These are phyloP conservation scores for Malus asiatica DNA, from an alignment of 306 rosid species.

Conservation along the genomic window DNA sequence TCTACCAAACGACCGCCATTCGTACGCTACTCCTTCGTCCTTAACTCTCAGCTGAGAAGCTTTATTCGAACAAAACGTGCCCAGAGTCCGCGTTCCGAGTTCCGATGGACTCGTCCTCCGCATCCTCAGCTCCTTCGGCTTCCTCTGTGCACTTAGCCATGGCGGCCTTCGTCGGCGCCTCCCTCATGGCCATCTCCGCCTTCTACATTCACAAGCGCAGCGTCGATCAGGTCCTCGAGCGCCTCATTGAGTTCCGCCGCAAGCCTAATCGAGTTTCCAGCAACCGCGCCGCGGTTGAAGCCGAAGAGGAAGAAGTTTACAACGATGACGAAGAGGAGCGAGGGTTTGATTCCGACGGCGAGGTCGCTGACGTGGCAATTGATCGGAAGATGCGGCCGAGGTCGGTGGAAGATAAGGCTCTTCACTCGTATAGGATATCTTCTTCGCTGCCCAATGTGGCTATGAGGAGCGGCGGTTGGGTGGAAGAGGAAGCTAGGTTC, in stretches of 20 bases:
- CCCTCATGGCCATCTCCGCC: conserved; percentile 72
- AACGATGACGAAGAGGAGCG: conserved; percentile 16
- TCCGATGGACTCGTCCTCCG: conserved; percentile 20
- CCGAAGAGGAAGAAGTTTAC: background rate
- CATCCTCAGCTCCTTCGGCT: conserved; percentile 23
- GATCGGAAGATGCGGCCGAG: conserved; percentile 21
- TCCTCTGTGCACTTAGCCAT: conserved; percentile 54
- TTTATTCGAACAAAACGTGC: background rate
- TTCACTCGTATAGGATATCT: conserved; percentile 37
- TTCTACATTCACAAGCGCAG: conserved; percentile 80
- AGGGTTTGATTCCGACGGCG: conserved; percentile 23
- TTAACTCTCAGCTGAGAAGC: background rate
- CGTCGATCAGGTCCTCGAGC: conserved; percentile 61
- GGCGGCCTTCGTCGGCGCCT: conserved; percentile 77
- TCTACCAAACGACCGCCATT: background rate
- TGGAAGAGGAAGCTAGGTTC: conserved; percentile 17
- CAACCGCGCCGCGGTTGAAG: background rate
- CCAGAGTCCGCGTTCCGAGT: background rate
- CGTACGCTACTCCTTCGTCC: too few relatives aligned
- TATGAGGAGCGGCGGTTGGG: conserved; percentile 26
- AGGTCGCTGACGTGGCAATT: background rate
- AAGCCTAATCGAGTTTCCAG: background rate
- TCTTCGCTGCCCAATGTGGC: conserved; percentile 63
- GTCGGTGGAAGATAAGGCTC: conserved; percentile 36
- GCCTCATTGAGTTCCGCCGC: conserved; percentile 58